Evolutionary conservation across 176 grass and related monocot genomes (phyloP), one percentile per base, ranked within the genome.

Genomic region (Eragrostis nindensis): DNA sequence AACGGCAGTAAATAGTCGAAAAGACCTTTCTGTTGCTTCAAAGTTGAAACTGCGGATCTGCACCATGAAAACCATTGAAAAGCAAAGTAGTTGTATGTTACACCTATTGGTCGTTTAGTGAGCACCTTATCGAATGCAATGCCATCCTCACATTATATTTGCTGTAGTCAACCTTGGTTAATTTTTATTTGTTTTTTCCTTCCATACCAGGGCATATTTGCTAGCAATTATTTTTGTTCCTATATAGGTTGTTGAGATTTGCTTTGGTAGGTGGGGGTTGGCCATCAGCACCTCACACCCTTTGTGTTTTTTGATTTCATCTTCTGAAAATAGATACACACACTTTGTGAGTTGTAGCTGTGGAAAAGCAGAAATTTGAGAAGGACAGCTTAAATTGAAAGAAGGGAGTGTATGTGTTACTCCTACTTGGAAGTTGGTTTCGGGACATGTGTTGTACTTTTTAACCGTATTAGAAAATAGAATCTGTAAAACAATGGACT

Each of bases 211-310:
- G 16, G 29, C 21, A 40, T 24, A 18, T 88, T 62, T 78, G 39
- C 2, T 13, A 56, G 24, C 18, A 9, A 71, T 57, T 71, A 11
- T 59, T 82, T 60, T 59, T 11, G 39, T 56, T 46, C 49, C 11
- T 54, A 1, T 54, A 0, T 42, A 54, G 63, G 62, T 62, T 44
- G 63, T 89, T 70, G 63, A 62, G 52, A 80, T 80, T 30, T 47
- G 56, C 53, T 45, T 82, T 11, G 86, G 46, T 73, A 38, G 80
- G 66, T 57, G 57, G 62, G 55, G 77, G 73, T 64, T 89, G 38
- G 87, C 70, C 24, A 61, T 69, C 70, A 62, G 17, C 50, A 48
- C 6, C 32, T 60, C 73, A 83, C 75, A 62, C 54, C 19, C 86
- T 79, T 50, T 68, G 48, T 5, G 15, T 22, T 14, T 74, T 41